Conservation (phyloP, 306 rosid species). For the Morella rubra region DNA sequence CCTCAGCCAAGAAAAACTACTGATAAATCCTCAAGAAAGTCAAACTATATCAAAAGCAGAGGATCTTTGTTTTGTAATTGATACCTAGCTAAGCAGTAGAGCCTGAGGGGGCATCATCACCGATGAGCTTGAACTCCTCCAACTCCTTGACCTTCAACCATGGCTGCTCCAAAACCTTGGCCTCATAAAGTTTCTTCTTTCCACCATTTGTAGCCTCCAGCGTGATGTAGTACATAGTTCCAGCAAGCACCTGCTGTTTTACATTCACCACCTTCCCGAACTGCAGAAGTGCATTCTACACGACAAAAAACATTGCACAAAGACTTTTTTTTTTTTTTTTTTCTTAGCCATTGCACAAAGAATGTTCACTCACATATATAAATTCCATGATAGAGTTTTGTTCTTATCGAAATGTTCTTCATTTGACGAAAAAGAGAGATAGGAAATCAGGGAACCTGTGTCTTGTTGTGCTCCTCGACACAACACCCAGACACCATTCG, state of each 20-base stretch:
- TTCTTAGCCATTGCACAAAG: too few relatives aligned
- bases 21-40: background rate
- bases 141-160: conserved; percentile 52
- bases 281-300: conserved; percentile 39
- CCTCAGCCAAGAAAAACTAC: too few relatives aligned
- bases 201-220: conserved; percentile 49
- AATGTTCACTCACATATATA: background rate
- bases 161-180: conserved; percentile 45
- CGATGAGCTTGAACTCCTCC: conserved; percentile 44
- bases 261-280: conserved; percentile 36
- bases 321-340: too few relatives aligned
- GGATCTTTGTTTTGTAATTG: background rate
- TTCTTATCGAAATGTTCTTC: too few relatives aligned
- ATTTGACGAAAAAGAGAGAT: too few relatives aligned
- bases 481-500: too few relatives aligned
- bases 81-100: conserved; percentile 30
- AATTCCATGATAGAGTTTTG: too few relatives aligned
- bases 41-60: conserved; percentile 3
- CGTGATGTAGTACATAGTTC: conserved; percentile 34
- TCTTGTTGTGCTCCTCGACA: too few relatives aligned
- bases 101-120: conserved; percentile 28
- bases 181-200: conserved; percentile 39
- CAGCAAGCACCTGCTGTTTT: conserved; percentile 41
- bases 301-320: background rate
- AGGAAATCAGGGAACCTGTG: too few relatives aligned